These are phyloP conservation scores for Entophlyctis helioformis DNA, from an alignment of 192 early-diverging fungal species.

Conservation along the genomic window DNA sequence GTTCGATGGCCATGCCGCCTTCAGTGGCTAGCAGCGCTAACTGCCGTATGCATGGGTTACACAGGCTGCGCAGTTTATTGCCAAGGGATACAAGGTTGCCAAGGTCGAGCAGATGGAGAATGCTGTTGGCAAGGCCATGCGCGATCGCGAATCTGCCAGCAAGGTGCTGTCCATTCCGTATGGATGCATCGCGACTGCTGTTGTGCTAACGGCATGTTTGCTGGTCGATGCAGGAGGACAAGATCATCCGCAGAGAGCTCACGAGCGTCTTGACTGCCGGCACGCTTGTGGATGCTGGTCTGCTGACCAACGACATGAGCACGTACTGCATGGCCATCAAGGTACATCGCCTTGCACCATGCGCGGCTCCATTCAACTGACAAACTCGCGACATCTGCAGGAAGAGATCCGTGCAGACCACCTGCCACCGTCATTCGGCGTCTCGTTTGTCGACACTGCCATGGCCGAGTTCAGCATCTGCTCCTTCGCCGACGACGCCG, in stretches of 20 bases:
- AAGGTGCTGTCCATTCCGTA: too few species aligned
- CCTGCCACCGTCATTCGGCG: constrained; percentile 53
- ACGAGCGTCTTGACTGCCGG: constrained; percentile 80
- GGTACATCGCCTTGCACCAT: constrained; percentile 23
- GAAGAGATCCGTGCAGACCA: constrained; percentile 9
- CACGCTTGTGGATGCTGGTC: constrained; percentile 76
- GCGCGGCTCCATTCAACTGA: too few species aligned
- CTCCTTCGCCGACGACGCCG: constrained; percentile 69
- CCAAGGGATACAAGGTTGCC: constrained; percentile 90
- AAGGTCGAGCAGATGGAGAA: constrained; percentile 97
- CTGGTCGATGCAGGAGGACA: constrained; percentile 35
- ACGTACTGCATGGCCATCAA: constrained; percentile 96
- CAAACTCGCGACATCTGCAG: not conserved
- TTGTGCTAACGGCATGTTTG: not conserved
- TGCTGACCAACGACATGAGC: constrained; percentile 80
- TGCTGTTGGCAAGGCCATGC: constrained; percentile 84
- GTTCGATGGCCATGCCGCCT: not conserved
- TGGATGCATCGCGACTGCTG: not conserved
- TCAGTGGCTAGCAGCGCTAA: not conserved
- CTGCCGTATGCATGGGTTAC: not conserved
- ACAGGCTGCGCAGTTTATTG: constrained; percentile 83
- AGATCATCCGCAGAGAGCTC: constrained; percentile 74
- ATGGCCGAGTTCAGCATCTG: constrained; percentile 84
- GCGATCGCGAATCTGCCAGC: constrained; percentile 59
- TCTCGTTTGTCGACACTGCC: constrained; percentile 91